These are phyloP conservation scores for Datura wrightii DNA, from an alignment of 257 asterid species.

Conservation along the genomic window DNA sequence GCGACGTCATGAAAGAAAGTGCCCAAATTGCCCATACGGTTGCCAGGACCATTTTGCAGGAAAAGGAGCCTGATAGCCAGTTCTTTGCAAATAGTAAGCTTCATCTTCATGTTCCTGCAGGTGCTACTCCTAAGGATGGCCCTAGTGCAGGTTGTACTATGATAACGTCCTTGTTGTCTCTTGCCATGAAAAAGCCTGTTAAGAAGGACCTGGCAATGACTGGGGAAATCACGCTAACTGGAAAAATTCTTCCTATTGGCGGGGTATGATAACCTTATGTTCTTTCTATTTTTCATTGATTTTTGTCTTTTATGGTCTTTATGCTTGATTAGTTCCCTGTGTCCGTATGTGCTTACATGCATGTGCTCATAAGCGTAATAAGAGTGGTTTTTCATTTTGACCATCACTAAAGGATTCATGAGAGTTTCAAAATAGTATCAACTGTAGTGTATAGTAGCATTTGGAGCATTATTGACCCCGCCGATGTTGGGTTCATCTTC, in stretches of 20 bases:
- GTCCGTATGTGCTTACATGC: not conserved
- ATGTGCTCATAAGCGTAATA: not conserved
- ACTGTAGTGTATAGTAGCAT: not conserved
- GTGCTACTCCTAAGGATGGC: constrained; percentile 98
- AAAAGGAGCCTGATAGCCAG: constrained; percentile 68
- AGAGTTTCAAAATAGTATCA: not conserved
- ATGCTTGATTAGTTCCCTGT: not conserved
- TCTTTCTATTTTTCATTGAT: constrained; percentile 9
- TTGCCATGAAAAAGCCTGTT: constrained; percentile 78
- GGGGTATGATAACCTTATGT: constrained; percentile 67
- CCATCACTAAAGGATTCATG: constrained; percentile 4
- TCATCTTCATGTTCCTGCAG: constrained; percentile 98
- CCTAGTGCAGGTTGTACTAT: constrained; percentile 99
- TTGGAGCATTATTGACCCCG: not conserved
- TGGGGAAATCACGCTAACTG: constrained; percentile 88
- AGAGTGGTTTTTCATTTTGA: not conserved
- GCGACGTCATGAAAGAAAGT: constrained; percentile 99
- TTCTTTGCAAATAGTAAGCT: constrained; percentile 79
- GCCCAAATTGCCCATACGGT: constrained; percentile 94
- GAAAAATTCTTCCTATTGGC: constrained; percentile 95
- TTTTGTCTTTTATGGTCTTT: not conserved
- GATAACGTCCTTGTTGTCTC: constrained; percentile 91
- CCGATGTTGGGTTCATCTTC: not conserved
- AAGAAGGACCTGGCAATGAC: constrained; percentile 98
- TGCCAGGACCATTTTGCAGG: constrained; percentile 77